Evolutionary conservation across 2,329 filamentous ascomycete genomes (phyloP).

Genomic region (Botryosphaeria dothidea): DNA sequence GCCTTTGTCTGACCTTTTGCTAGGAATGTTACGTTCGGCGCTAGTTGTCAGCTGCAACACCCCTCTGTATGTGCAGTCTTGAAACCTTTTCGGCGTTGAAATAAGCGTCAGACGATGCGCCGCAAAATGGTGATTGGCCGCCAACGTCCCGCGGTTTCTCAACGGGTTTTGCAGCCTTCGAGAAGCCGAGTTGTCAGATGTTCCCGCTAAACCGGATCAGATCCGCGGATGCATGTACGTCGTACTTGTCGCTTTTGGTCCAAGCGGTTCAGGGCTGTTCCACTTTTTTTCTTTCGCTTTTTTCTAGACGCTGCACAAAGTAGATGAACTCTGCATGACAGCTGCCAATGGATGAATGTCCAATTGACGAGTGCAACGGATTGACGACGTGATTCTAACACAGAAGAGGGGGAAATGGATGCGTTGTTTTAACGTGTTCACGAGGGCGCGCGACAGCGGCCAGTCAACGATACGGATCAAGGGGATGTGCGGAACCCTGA

Average conservation of each 20-base stretch:
- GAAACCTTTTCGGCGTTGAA: not conserved
- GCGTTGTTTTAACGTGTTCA: too few species aligned
- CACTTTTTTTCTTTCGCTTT: not conserved
- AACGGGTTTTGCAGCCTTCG: not conserved
- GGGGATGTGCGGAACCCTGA: not conserved
- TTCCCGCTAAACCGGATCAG: slow-evolving; percentile 5
- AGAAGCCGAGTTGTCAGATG: not conserved
- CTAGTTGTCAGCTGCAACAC: too few species aligned
- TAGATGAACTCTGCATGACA: not conserved
- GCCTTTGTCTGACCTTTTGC: too few species aligned
- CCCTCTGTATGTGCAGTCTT: too few species aligned
- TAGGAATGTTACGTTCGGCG: too few species aligned
- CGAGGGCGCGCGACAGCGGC: too few species aligned
- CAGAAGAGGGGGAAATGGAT: too few species aligned
- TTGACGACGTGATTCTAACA: too few species aligned
- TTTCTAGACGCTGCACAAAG: not conserved
- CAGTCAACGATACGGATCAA: not conserved
- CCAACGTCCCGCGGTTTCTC: not conserved
- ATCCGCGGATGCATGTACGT: not conserved
- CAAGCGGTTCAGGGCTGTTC: not conserved
- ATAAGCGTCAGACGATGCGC: not conserved
- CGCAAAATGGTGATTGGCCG: not conserved
- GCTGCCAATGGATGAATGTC: too few species aligned
- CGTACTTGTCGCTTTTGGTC: not conserved
- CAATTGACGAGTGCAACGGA: too few species aligned